Conservation (phyloP, 768 basidiomycete species). For the Tricholoma hemisulphureum region DNA sequence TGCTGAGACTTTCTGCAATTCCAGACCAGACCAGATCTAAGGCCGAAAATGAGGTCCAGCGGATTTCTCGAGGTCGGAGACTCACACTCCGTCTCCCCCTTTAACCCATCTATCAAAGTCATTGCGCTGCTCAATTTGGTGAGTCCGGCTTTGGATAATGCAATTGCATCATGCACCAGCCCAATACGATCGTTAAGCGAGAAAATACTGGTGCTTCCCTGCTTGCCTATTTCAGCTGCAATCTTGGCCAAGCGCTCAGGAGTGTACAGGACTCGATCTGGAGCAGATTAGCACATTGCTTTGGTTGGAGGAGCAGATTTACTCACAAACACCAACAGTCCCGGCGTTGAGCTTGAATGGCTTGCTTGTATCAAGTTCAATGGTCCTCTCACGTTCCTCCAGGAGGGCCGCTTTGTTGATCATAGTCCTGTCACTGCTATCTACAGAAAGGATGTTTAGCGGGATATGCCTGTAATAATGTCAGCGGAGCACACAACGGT, state of each 20-base stretch:
- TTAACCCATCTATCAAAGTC: constrained; percentile 65
- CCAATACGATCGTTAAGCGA: constrained; percentile 86
- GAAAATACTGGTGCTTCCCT: constrained; percentile 52
- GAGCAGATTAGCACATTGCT: constrained; percentile 5
- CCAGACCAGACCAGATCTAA: constrained; percentile 84
- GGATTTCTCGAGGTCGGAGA: constrained; percentile 9
- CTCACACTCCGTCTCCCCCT: constrained; percentile 76
- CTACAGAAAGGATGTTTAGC: constrained; percentile 65
- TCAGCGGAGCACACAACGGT: background rate
- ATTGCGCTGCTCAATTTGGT: constrained; percentile 74
- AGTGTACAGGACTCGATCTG: constrained; percentile 85
- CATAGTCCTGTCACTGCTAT: constrained; percentile 51
- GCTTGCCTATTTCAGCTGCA: constrained; percentile 73
- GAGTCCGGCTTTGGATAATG: constrained; percentile 79
- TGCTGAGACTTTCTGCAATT: constrained; percentile 54
- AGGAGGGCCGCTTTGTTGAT: constrained; percentile 68
- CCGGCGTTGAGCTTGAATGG: constrained; percentile 90
- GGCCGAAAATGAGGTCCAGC: background rate
- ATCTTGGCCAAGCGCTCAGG: constrained; percentile 76
- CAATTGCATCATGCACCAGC: constrained; percentile 78
- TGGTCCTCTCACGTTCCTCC: constrained; percentile 60
- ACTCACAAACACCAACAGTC: constrained; percentile 85
- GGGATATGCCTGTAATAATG: constrained; percentile 67
- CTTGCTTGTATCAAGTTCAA: constrained; percentile 71
- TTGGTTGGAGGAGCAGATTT: background rate